Evolutionary conservation across 2,329 filamentous ascomycete species (phyloP).

Genomic region (Fusarium metavorans): DNA sequence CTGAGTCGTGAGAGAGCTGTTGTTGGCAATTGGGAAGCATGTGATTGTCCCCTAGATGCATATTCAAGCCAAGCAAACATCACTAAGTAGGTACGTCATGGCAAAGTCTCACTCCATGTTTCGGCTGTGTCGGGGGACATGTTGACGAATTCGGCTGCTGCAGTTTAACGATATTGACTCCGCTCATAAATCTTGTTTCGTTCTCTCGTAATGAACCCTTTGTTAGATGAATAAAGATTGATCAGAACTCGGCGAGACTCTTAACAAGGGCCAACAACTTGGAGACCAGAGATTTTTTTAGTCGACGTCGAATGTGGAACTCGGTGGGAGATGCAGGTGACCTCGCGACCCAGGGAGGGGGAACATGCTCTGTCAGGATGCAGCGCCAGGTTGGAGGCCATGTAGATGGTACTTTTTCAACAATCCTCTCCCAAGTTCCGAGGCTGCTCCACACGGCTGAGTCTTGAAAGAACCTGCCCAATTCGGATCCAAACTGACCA

Average conservation of each 20-base stretch:
- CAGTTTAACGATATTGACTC: background rate
- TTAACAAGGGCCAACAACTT: conserved; percentile 12
- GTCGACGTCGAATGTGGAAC: conserved; percentile 34
- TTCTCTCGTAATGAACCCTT: background rate
- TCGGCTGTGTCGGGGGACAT: conserved; percentile 34
- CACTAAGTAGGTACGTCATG: conserved; percentile 28
- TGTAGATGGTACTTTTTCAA: conserved; percentile 26
- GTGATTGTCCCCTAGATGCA: conserved; percentile 44
- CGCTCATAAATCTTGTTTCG: background rate
- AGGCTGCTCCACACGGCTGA: conserved; percentile 33
- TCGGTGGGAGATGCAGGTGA: conserved; percentile 41
- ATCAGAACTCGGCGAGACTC: conserved; percentile 5
- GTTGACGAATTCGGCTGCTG: conserved; percentile 21
- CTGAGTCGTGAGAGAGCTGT: conserved; percentile 33
- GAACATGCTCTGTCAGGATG: conserved; percentile 7
- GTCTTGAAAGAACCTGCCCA: conserved; percentile 5
- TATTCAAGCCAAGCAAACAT: conserved; percentile 15
- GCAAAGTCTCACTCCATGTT: conserved; percentile 11
- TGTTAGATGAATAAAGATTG: background rate
- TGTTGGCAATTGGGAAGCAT: conserved; percentile 39
- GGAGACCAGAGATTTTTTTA: conserved; percentile 26
- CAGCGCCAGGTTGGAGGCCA: conserved; percentile 24
- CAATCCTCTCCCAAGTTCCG: conserved; percentile 27
- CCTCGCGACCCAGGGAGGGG: conserved; percentile 32
- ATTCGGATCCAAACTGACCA: conserved; percentile 6